Percentiles rank a stretch among this genome's conserved stretches.
phyloP scores from a whole-genome alignment of 2,329 filamentous ascomycete species.

The Gaeumannomyces tritici region DNA sequence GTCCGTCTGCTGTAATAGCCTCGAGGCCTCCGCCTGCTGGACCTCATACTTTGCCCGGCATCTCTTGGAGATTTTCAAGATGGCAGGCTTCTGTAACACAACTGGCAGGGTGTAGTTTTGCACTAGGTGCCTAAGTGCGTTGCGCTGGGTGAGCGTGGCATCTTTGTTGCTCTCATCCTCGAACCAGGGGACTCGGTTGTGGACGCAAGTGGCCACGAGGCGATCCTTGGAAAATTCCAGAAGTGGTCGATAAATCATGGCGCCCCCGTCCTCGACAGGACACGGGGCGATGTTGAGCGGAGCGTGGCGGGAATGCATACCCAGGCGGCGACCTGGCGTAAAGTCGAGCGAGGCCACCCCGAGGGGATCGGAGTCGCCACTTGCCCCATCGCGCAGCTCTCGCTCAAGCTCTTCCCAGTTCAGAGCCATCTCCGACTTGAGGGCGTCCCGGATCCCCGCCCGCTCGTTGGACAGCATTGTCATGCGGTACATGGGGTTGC shows the following conservation, averaged over 20 bases:
- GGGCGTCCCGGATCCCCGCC: conserved; percentile 13
- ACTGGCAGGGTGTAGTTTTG: conserved; percentile 50
- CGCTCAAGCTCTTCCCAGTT: not conserved
- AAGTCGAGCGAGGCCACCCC: conserved; percentile 10
- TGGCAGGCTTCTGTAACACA: conserved; percentile 55
- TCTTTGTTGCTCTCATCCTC: conserved; percentile 81
- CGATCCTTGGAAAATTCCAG: conserved; percentile 62
- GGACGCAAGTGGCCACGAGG: conserved; percentile 65
- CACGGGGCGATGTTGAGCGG: conserved; percentile 19
- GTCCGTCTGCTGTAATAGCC: conserved; percentile 38
- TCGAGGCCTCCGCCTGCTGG: conserved; percentile 42
- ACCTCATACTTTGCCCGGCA: conserved; percentile 32
- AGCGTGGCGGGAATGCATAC: conserved; percentile 6
- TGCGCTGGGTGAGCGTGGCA: conserved; percentile 65
- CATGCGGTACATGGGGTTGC: conserved; percentile 22
- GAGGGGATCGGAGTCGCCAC: conserved; percentile 9
- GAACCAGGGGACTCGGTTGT: conserved; percentile 62
- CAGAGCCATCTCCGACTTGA: conserved; percentile 14
- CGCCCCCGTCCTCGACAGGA: conserved; percentile 49
- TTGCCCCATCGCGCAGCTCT: conserved; percentile 10
- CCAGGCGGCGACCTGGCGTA: conserved; percentile 4
- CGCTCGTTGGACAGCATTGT: not conserved
- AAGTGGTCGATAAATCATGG: conserved; percentile 60
- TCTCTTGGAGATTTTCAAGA: conserved; percentile 51
- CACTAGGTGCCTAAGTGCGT: conserved; percentile 65